Conservation (phyloP, 1,139 yeast species). For the Yamadazyma diospyri region DNA sequence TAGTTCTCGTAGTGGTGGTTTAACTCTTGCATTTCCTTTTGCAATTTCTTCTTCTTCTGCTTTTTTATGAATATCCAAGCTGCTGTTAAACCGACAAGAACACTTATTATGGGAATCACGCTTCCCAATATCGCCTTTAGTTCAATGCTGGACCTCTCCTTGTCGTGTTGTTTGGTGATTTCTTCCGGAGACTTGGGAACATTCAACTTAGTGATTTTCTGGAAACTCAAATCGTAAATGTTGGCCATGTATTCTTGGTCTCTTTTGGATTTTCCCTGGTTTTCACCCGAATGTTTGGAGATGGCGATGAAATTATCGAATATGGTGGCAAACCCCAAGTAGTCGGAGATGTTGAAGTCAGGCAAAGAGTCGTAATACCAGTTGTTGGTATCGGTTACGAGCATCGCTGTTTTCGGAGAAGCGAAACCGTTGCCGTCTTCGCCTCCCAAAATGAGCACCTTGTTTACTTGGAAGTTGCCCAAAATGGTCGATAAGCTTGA, state of each 20-base stretch:
- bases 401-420: constrained; percentile 23
- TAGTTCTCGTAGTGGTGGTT: constrained; percentile 34
- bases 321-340: constrained; percentile 42
- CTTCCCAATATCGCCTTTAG: constrained; percentile 36
- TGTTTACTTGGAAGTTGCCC: constrained; percentile 20
- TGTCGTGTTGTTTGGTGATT: constrained; percentile 3
- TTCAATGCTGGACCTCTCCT: constrained; percentile 13
- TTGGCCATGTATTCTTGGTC: constrained; percentile 10
- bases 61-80: constrained; percentile 20
- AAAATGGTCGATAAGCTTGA: constrained; percentile 17
- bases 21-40: constrained; percentile 25
- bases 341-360: constrained; percentile 22
- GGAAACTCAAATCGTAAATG: constrained; percentile 18
- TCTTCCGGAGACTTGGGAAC: constrained; percentile 10
- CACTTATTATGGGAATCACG: constrained; percentile 28
- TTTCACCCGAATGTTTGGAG: constrained; percentile 4
- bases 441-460: constrained; percentile 40
- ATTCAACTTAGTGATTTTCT: constrained; percentile 15
- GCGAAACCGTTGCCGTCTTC: constrained; percentile 17
- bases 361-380: constrained; percentile 32
- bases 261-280: constrained; percentile 8
- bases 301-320: constrained; percentile 38
- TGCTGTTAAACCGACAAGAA: constrained; percentile 17
- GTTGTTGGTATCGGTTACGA: constrained; percentile 23
- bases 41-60: constrained; percentile 17